Evolutionary conservation across 176 grass and related monocot species (phyloP).

Genomic region (Phyllostachys edulis): DNA sequence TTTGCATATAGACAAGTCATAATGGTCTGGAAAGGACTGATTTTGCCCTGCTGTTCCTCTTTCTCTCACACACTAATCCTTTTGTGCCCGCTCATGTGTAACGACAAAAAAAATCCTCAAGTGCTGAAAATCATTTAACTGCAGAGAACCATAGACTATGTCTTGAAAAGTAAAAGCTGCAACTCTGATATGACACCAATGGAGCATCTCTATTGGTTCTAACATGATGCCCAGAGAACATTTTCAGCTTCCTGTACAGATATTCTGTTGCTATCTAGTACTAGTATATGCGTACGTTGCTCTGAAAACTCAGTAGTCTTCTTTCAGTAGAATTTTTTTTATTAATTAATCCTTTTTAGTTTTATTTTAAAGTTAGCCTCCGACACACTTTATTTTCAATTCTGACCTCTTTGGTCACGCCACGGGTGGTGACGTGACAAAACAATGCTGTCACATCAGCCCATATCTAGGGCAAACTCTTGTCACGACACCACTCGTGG

Average conservation of each 20-base stretch:
- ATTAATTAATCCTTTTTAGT: too few species aligned
- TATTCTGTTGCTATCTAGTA: not conserved
- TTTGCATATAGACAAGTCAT: constrained; percentile 12
- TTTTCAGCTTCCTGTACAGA: not conserved
- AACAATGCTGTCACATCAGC: too few species aligned
- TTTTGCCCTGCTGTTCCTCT: constrained; percentile 24
- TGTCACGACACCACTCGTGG: too few species aligned
- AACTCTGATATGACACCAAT: not conserved
- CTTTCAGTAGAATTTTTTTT: too few species aligned
- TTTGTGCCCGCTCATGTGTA: not conserved
- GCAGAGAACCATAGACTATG: not conserved
- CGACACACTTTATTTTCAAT: too few species aligned
- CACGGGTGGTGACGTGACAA: too few species aligned
- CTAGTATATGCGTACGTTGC: constrained; percentile 18
- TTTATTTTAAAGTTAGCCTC: too few species aligned
- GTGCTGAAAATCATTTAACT: constrained; percentile 7
- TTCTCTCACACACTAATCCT: not conserved
- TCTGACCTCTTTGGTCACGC: too few species aligned
- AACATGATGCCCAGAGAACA: constrained; percentile 16
- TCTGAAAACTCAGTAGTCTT: not conserved
- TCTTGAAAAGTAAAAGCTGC: constrained; percentile 5
- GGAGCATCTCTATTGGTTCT: not conserved
- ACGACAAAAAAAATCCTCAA: constrained; percentile 10
- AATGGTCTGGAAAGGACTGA: constrained; percentile 20
- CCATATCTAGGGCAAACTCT: too few species aligned